Conservation (phyloP, 345 rosid species). For the Bruguiera gymnorhiza region DNA sequence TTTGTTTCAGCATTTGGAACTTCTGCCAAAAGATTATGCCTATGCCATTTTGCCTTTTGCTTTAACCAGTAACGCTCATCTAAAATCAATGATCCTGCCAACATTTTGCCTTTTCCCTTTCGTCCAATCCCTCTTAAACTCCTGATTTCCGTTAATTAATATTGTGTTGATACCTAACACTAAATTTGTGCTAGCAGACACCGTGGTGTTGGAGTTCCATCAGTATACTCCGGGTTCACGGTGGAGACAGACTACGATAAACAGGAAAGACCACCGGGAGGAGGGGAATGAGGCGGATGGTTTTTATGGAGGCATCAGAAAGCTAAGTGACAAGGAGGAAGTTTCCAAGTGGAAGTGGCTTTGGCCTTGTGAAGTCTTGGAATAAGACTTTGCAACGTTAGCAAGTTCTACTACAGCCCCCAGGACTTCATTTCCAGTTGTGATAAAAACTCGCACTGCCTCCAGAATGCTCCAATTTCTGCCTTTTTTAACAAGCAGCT, state of each 20-base stretch:
- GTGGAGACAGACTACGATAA: constrained; percentile 63
- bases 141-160: no score
- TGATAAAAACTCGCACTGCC: neutral
- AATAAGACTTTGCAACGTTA: constrained; percentile 16
- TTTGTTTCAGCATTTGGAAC: neutral
- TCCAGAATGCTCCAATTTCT: no score
- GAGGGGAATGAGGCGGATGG: constrained; percentile 68
- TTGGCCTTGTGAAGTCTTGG: constrained; percentile 53
- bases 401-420: neutral
- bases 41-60: neutral
- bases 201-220: constrained; percentile 63
- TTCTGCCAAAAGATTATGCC: neutral
- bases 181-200: constrained; percentile 39
- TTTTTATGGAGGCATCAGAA: constrained; percentile 86
- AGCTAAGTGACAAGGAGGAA: constrained; percentile 49
- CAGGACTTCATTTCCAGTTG: neutral
- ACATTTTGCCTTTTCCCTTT: no score
- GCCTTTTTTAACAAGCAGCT: neutral
- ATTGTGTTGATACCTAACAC: neutral
- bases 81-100: no score
- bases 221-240: constrained; percentile 64
- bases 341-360: constrained; percentile 66
- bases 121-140: no score
- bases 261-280: constrained; percentile 62
- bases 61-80: neutral